A percentile compares a stretch with the other conserved stretches of the same genome.
Evolutionary conservation across 2,329 filamentous ascomycete genomes (phyloP).

Genomic region (Celoporthe dispersa): DNA sequence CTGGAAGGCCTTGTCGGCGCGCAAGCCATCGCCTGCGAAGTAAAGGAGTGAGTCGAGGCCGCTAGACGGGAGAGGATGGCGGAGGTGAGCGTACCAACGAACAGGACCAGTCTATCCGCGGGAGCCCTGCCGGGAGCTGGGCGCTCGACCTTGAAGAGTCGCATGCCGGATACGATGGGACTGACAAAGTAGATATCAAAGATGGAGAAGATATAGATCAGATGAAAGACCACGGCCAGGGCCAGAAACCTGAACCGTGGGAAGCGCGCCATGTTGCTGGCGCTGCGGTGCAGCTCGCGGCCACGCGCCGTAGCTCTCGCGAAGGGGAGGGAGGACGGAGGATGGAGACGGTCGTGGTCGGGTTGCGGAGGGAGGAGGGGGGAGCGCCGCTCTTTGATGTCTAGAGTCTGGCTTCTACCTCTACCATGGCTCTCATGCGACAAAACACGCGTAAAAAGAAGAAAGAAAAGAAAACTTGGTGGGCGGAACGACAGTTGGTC

Average conservation of each 20-base stretch:
- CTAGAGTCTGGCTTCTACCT: slow-evolving; percentile 9
- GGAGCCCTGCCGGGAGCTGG: slow-evolving; percentile 67
- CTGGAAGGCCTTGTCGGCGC: slow-evolving; percentile 97
- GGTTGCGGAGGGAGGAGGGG: not conserved
- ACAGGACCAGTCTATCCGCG: slow-evolving; percentile 87
- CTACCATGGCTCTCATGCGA: slow-evolving; percentile 24
- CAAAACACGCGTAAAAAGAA: not conserved
- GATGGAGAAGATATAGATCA: slow-evolving; percentile 92
- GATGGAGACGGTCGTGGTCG: slow-evolving; percentile 6
- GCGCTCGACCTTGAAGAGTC: slow-evolving; percentile 72
- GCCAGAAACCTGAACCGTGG: slow-evolving; percentile 81
- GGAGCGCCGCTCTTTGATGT: slow-evolving; percentile 3
- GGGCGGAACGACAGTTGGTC: not conserved
- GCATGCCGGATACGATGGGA: slow-evolving; percentile 96
- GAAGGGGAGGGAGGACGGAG: slow-evolving; percentile 1
- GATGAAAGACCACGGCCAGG: slow-evolving; percentile 88
- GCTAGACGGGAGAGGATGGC: not conserved
- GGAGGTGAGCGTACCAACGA: slow-evolving; percentile 71
- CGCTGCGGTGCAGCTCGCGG: slow-evolving; percentile 19
- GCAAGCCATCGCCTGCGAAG: slow-evolving; percentile 77
- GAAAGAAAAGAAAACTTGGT: not conserved
- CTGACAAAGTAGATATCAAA: slow-evolving; percentile 99
- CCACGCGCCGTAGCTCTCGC: slow-evolving; percentile 15
- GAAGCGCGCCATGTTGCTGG: slow-evolving; percentile 54
- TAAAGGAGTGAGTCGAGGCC: not conserved